Evolutionary conservation across 306 rosid species (phyloP).

Genomic region (Medicago lupulina): DNA sequence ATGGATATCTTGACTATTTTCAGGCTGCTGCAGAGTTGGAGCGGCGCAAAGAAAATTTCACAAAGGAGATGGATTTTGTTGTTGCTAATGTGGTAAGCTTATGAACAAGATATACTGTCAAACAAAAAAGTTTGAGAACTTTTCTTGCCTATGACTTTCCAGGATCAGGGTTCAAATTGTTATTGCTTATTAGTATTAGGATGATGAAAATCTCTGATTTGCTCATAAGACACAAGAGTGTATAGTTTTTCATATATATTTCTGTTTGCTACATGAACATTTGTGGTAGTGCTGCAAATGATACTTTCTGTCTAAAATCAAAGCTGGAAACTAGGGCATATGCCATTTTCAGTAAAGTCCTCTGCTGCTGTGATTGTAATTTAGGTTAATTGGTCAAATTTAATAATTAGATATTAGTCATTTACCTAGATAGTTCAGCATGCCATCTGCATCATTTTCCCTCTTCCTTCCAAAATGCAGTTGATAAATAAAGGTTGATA

Average conservation of each 20-base stretch:
- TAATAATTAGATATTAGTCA: neutral
- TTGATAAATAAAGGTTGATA: neutral
- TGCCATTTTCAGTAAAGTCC: too few species aligned
- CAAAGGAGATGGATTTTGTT: conserved; percentile 86
- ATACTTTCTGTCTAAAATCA: too few species aligned
- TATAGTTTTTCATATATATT: too few species aligned
- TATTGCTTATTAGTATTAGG: neutral
- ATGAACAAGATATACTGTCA: conserved; percentile 8
- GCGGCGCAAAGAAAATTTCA: conserved; percentile 83
- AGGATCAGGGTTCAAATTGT: neutral
- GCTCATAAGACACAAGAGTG: neutral
- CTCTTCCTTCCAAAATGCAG: neutral
- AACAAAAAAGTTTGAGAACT: neutral
- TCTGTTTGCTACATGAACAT: neutral
- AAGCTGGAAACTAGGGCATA: too few species aligned
- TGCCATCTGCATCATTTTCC: neutral
- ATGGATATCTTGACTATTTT: conserved; percentile 22
- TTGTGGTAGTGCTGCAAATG: neutral
- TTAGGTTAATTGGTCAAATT: too few species aligned
- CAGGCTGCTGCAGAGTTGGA: conserved; percentile 93
- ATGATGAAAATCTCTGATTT: neutral
- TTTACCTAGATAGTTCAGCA: neutral
- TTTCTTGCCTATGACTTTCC: neutral
- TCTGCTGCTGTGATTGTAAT: too few species aligned
- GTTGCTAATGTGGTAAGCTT: conserved; percentile 90